Percentiles rank a stretch among this genome's conserved stretches.
Evolutionary conservation across 208 protist species (phyloP).

Genomic region (Angomonas ambiguus): DNA sequence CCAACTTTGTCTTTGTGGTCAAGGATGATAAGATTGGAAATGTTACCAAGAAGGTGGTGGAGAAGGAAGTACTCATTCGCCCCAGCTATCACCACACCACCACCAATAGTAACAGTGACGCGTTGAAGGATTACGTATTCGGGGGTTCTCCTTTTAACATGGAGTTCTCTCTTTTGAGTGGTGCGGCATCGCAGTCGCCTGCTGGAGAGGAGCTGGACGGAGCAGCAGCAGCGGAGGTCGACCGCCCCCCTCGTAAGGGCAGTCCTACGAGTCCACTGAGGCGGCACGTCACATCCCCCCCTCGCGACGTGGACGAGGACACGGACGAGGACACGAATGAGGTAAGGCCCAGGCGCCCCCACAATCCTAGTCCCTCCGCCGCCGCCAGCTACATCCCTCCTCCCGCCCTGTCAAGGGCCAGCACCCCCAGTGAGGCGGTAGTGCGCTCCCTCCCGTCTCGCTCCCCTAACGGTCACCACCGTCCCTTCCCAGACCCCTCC

Average conservation of each 20-base stretch:
- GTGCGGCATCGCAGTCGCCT: no score
- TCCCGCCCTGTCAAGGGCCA: background rate
- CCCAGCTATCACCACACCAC: background rate
- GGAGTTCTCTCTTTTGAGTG: background rate
- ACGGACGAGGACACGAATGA: background rate
- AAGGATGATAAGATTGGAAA: background rate
- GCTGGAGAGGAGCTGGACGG: no score
- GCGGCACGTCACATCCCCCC: background rate
- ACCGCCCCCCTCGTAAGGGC: no score
- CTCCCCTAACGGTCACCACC: background rate
- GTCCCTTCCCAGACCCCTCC: no score
- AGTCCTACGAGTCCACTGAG: no score
- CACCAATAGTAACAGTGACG: background rate
- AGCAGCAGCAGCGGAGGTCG: no score
- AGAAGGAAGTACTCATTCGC: background rate
- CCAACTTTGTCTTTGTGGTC: background rate
- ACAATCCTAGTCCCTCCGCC: background rate
- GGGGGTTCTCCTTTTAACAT: background rate
- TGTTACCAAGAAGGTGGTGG: background rate
- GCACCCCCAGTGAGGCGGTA: background rate
- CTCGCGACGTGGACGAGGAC: background rate
- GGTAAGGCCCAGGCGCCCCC: background rate
- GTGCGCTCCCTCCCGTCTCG: background rate
- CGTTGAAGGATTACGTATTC: background rate
- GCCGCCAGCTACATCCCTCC: background rate